Conservation (phyloP, 176 grass and related monocot genomes). For the Oryza meyeriana region DNA sequence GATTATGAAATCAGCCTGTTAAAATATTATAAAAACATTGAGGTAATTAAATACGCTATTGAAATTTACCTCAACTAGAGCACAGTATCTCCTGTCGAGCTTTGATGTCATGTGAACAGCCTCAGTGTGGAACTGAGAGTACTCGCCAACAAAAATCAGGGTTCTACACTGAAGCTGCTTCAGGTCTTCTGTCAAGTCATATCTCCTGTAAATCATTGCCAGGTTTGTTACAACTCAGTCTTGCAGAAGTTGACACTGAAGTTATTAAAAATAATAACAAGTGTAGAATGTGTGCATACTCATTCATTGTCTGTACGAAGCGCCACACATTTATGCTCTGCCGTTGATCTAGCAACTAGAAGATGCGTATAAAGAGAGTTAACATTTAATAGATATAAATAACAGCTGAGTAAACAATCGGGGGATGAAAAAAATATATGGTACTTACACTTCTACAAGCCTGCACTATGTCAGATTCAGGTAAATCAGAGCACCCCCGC, state of each 20-base stretch:
- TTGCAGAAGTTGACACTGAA: not conserved
- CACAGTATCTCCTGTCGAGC: conserved; percentile 83
- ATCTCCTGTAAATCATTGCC: conserved; percentile 59
- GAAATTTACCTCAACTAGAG: conserved; percentile 80
- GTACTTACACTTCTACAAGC: conserved; percentile 87
- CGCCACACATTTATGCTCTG: conserved; percentile 83
- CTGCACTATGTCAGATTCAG: conserved; percentile 95
- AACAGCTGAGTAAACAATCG: not conserved
- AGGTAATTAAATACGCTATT: not conserved
- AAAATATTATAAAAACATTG: not conserved
- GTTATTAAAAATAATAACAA: conserved; percentile 1
- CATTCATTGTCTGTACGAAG: conserved; percentile 89
- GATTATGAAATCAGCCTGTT: not conserved
- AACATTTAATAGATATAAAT: conserved; percentile 23
- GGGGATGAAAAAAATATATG: not conserved
- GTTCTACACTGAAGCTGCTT: conserved; percentile 86
- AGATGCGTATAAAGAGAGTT: conserved; percentile 6
- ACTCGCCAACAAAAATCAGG: conserved; percentile 83
- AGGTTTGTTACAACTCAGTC: not conserved
- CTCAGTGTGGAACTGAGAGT: conserved; percentile 77
- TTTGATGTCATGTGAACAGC: conserved; percentile 90
- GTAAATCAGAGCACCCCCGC: conserved; percentile 74
- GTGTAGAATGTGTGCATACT: conserved; percentile 30
- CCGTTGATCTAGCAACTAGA: conserved; percentile 87
- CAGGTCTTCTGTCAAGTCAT: conserved; percentile 79